phyloP scores from a whole-genome alignment of 2,329 filamentous ascomycete genomes.

The Pseudogymnoascus sp. region DNA sequence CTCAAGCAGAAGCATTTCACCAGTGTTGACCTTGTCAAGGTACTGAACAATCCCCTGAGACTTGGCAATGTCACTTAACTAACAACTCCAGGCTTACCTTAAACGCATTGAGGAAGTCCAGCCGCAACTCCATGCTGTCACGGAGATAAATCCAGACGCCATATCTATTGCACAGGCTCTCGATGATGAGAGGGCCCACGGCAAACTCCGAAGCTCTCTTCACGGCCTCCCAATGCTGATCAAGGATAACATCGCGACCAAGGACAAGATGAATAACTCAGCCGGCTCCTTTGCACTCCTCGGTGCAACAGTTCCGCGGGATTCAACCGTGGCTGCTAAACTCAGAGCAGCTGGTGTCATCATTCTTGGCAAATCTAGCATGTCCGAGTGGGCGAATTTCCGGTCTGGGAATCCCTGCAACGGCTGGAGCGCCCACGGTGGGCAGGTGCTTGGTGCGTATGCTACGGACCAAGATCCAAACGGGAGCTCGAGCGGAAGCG shows the following conservation, averaged over 20 bases:
- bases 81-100: constrained; percentile 20
- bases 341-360: constrained; percentile 21
- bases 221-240: constrained; percentile 54
- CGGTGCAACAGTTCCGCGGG: constrained; percentile 19
- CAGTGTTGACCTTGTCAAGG: constrained; percentile 47
- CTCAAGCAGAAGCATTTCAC: constrained; percentile 44
- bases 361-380: constrained; percentile 33
- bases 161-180: constrained; percentile 24
- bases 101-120: constrained; percentile 22
- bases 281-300: constrained; percentile 22
- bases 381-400: constrained; percentile 51
- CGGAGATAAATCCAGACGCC: constrained; percentile 29
- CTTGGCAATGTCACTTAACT: constrained; percentile 30
- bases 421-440: constrained; percentile 59
- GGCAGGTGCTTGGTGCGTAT: constrained; percentile 56
- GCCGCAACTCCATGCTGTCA: constrained; percentile 20
- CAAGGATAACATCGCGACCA: constrained; percentile 55
- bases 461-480: constrained; percentile 53
- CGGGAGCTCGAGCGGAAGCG: constrained; percentile 56
- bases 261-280: constrained; percentile 47
- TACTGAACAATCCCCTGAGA: constrained; percentile 30
- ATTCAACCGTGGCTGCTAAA: constrained; percentile 21
- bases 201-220: constrained; percentile 31
- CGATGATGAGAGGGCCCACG: constrained; percentile 24
- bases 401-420: constrained; percentile 48